Evolutionary conservation across 2,329 filamentous ascomycete species (phyloP), one percentile per base, ranked within the genome.

Genomic region (Microsporum audouinii): DNA sequence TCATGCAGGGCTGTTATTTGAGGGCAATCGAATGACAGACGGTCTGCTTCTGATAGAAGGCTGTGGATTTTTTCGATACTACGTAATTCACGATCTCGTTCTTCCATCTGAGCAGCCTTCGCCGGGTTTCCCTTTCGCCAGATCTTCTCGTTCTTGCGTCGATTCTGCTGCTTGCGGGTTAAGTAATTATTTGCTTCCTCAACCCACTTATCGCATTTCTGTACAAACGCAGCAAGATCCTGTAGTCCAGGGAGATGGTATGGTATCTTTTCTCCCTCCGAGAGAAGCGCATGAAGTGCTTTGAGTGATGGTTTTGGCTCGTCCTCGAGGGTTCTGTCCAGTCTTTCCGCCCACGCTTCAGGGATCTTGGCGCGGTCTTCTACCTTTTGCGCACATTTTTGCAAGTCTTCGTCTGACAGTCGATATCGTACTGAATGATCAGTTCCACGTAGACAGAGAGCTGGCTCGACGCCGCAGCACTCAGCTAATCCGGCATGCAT

Each of bases 121-220:
- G 86, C 81, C 58, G 76, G 75, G 67, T 83, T 83, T 60, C 85
- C 83, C 68, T 84, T 87, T 65, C 90, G 88, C 84, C 88, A 94
- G 51, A 83, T 84, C 71, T 90, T 94, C 69, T 96, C 92, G 73
- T 88, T 95, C 76, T 97, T 97, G 64, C 92, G 89, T 65, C 94
- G 88, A 71, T 95, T 95, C 75, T 96, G 92, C 77, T 96, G 92
- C 78, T 99, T 99, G 68, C 94, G 88, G 62, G 94, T 91, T 70
- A 91, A 96, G 78, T 95, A 99, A 71, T 88, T 91, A 69, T 89
- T 94, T 66, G 94, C 94, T 76, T 97, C 92, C 69, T 97, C 94
- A 65, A 96, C 90, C 88, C 95, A 96, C 71, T 95, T 91, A 74
- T 96, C 95, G 78, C 94, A 97, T 69, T 89, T 87, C 68, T 96